Evolutionary conservation across 345 rosid species (phyloP), one percentile per base, ranked within the genome.

Genomic region (Acer yangbiense): DNA sequence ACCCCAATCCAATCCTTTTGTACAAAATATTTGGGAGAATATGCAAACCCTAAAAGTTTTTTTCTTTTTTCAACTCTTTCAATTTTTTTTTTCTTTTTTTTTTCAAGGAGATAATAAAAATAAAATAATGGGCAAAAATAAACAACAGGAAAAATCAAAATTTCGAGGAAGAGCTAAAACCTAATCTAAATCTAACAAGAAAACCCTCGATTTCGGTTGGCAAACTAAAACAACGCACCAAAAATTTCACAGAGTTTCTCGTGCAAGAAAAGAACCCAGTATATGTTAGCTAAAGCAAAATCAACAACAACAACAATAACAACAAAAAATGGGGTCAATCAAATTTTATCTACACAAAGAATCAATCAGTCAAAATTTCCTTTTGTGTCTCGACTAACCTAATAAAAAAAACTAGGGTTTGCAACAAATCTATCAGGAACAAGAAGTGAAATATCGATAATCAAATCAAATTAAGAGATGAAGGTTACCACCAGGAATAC

Each of bases 171-270:
- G 77, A 78, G 57, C 78, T 50, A 44, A 69, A 39, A 23, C 43
- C 69, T 43, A 62, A 44, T 23, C 76, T 41, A 69, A 77, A 69
- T 60, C 65, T 41, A 72, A 68, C 82, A 76, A 81, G 82, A 73
- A 78, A 84, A 80, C 87, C 81, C 84, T 84, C 87, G 68, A 84
- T 81, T 84, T 84, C 76, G 68, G 87, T 78, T 78, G 76, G 81
- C 87, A 81, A 81, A 81, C 83, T 81, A 81, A 84, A 84, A 84
- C 75, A 79, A 76, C 84, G 87, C 87, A 81, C 77, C 84, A 77
- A 84, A 84, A 84, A 76, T 75, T 74, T 84, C 87, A 84, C 74
- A 57, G 87, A 82, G 87, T 81, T 79, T 84, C 82, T 60, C 76
- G 68, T 63, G 52, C 11, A 72, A 54, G 52, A 61, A 54, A 8